phyloP scores from a whole-genome alignment of 2,329 filamentous ascomycete species.

The Davidsoniella australis region DNA sequence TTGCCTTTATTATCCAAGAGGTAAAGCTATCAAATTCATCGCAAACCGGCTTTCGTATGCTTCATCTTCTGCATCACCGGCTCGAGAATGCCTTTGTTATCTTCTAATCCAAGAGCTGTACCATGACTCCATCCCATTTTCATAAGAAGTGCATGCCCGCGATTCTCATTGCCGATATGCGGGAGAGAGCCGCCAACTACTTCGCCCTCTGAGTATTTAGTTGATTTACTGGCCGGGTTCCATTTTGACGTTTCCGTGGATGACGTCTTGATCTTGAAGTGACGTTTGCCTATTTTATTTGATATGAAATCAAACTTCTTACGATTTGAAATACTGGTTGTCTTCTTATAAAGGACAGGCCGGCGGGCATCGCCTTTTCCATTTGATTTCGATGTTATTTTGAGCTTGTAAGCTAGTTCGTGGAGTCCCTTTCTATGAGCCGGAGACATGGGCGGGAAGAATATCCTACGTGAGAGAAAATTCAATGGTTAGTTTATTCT shows the following conservation, averaged over 20 bases:
- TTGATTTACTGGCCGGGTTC: conserved; percentile 14
- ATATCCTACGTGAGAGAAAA: conserved; percentile 32
- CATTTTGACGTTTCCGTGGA: background rate
- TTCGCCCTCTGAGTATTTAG: conserved; percentile 49
- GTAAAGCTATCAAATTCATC: conserved; percentile 21
- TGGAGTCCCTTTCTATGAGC: conserved; percentile 63
- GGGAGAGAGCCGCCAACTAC: conserved; percentile 72
- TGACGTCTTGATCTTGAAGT: conserved; percentile 8
- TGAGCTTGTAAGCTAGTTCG: conserved; percentile 56
- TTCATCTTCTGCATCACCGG: conserved; percentile 81
- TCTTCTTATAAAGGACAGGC: conserved; percentile 43
- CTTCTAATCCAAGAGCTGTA: conserved; percentile 60
- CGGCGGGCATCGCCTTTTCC: conserved; percentile 59
- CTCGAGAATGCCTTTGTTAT: conserved; percentile 78
- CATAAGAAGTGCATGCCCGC: conserved; percentile 71
- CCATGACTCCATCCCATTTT: conserved; percentile 95
- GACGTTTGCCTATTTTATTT: background rate
- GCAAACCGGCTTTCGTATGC: conserved; percentile 67
- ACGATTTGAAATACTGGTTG: background rate
- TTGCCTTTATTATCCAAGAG: conserved; percentile 4
- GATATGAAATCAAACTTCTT: background rate
- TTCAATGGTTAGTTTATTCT: conserved; percentile 7
- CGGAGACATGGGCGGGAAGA: conserved; percentile 73
- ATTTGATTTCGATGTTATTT: conserved; percentile 67
- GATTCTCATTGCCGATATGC: conserved; percentile 68